Percentiles rank a stretch among this genome's conserved stretches.
phyloP scores from a whole-genome alignment of 768 basidiomycete genomes.

The Russula foetens region DNA sequence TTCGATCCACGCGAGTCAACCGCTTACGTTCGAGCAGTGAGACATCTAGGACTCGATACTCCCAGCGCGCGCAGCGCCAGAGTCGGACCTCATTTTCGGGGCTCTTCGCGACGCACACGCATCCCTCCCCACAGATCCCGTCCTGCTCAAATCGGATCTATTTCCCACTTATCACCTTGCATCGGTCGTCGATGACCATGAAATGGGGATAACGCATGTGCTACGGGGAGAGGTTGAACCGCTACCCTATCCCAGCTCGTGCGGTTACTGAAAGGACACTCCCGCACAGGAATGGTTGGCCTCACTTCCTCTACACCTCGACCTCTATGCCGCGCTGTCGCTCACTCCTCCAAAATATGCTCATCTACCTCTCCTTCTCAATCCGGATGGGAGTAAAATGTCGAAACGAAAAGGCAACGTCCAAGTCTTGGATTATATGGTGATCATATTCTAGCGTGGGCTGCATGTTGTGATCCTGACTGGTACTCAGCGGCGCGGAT shows the following conservation, averaged over 20 bases:
- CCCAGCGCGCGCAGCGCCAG: conserved; percentile 40
- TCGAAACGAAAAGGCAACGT: conserved; percentile 92
- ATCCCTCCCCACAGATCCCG: conserved; percentile 80
- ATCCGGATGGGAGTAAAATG: conserved; percentile 89
- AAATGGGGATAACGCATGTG: conserved; percentile 95
- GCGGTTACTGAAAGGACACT: background rate
- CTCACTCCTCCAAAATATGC: conserved; percentile 74
- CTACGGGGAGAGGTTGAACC: conserved; percentile 79
- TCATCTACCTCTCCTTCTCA: conserved; percentile 85
- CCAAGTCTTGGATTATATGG: conserved; percentile 79
- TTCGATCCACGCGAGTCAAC: background rate
- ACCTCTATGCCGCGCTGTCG: conserved; percentile 74
- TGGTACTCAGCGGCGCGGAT: conserved; percentile 58
- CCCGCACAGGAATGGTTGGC: conserved; percentile 84
- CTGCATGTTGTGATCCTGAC: background rate
- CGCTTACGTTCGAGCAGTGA: conserved; percentile 2
- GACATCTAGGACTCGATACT: conserved; percentile 46
- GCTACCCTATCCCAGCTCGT: background rate
- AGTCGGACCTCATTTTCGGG: conserved; percentile 69
- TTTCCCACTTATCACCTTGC: conserved; percentile 97
- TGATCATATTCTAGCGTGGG: conserved; percentile 28
- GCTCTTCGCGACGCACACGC: conserved; percentile 62
- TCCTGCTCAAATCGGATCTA: conserved; percentile 84
- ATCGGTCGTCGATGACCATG: conserved; percentile 90
- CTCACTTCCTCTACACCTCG: conserved; percentile 85